These are phyloP conservation scores for Trichoderma sp. DNA, from an alignment of 2,329 filamentous ascomycete species.

Conservation along the genomic window DNA sequence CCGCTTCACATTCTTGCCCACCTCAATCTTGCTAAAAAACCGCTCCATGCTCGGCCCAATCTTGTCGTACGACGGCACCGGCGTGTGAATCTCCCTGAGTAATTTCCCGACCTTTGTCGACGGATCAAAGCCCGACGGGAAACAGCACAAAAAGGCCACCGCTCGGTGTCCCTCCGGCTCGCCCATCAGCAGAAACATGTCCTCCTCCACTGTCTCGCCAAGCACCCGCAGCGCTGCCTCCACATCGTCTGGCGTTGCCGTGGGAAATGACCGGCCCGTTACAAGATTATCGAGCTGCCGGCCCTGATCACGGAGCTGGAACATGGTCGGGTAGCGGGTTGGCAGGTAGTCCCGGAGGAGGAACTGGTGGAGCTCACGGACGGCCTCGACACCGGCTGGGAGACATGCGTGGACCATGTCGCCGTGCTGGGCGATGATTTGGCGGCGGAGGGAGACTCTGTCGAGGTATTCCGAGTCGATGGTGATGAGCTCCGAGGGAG, in stretches of 20 bases:
- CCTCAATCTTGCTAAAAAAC: constrained; percentile 47
- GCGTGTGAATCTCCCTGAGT: constrained; percentile 48
- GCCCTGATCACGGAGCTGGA: constrained; percentile 35
- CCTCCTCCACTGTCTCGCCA: constrained; percentile 53
- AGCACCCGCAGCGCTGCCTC: constrained; percentile 39
- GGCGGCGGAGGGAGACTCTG: constrained; percentile 40
- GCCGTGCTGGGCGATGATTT: constrained; percentile 39
- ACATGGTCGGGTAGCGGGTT: constrained; percentile 47
- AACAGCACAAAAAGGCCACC: constrained; percentile 51
- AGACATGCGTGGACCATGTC: constrained; percentile 42
- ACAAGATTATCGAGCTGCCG: constrained; percentile 39
- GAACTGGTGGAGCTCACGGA: constrained; percentile 48
- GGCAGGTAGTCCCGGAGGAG: constrained; percentile 48
- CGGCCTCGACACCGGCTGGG: constrained; percentile 38
- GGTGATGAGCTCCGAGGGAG: constrained; percentile 49
- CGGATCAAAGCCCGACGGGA: constrained; percentile 52
- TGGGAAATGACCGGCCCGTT: constrained; percentile 34
- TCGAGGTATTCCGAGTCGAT: constrained; percentile 50
- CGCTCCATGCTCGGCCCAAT: constrained; percentile 55
- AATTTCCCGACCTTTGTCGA: constrained; percentile 47
- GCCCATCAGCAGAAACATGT: constrained; percentile 49
- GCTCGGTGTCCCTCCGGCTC: constrained; percentile 41
- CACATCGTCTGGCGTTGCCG: constrained; percentile 29
- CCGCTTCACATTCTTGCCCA: constrained; percentile 49
- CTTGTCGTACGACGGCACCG: constrained; percentile 53